Conservation (phyloP, 2,329 filamentous ascomycete species). For the Aotearoamyces nothofagi region DNA sequence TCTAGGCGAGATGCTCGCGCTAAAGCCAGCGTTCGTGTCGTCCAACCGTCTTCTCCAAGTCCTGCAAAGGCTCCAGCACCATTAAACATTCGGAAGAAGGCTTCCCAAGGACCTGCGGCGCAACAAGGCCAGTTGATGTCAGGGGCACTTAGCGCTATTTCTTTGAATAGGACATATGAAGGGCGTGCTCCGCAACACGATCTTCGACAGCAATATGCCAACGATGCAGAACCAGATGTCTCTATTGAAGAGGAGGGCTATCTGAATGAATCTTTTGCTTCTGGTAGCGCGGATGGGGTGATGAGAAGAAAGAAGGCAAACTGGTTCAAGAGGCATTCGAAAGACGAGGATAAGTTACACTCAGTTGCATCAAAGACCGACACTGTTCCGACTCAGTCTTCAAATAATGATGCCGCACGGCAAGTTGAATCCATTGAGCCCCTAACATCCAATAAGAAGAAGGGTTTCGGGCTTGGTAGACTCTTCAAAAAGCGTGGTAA, state of each 20-base stretch:
- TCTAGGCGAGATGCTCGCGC: slow-evolving; percentile 4
- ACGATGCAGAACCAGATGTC: slow-evolving; percentile 3
- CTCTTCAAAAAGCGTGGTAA: slow-evolving; percentile 14
- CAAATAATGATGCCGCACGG: slow-evolving; percentile 7
- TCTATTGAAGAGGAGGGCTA: slow-evolving; percentile 9
- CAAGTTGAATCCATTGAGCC: no score
- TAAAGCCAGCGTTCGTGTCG: slow-evolving; percentile 15
- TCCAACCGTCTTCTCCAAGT: slow-evolving; percentile 13
- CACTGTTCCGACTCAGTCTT: slow-evolving; percentile 6
- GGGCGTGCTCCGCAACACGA: slow-evolving; percentile 6
- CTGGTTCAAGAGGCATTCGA: slow-evolving; percentile 19
- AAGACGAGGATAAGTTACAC: slow-evolving; percentile 8
- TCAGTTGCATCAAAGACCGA: slow-evolving; percentile 3
- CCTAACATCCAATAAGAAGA: slow-evolving; percentile 13
- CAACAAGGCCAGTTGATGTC: not conserved
- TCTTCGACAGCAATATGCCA: slow-evolving; percentile 12
- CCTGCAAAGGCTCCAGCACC: slow-evolving; percentile 17
- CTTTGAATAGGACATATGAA: slow-evolving; percentile 1
- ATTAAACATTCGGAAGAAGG: slow-evolving; percentile 18
- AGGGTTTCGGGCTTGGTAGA: slow-evolving; percentile 14
- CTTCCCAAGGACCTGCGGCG: slow-evolving; percentile 5
- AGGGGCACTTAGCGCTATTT: no score
- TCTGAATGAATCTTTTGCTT: slow-evolving; percentile 6
- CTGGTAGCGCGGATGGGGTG: slow-evolving; percentile 12
- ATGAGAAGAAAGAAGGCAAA: slow-evolving; percentile 15